phyloP scores from a whole-genome alignment of 768 basidiomycete species.

The Chalciporus sphaerocephalus region DNA sequence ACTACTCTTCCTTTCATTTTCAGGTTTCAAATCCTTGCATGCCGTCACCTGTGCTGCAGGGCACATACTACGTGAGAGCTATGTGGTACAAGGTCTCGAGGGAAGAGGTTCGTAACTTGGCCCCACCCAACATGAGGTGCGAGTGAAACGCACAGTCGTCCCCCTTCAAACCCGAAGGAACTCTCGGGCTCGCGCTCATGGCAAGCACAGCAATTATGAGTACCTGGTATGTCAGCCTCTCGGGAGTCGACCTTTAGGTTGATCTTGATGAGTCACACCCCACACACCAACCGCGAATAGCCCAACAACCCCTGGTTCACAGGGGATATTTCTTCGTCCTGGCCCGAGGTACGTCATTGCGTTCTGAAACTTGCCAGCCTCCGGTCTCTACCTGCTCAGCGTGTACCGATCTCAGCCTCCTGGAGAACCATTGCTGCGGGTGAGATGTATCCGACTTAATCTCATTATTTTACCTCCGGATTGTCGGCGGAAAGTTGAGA shows the following conservation, averaged over 20 bases:
- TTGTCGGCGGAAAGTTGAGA: not conserved
- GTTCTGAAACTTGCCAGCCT: not conserved
- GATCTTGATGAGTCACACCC: no score
- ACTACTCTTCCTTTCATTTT: no score
- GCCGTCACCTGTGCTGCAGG: no score
- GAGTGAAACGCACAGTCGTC: conserved; percentile 3
- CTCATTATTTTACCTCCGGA: not conserved
- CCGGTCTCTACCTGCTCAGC: not conserved
- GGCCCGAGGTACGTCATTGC: not conserved
- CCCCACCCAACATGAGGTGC: not conserved
- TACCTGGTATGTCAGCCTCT: not conserved
- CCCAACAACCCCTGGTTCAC: no score
- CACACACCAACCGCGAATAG: not conserved
- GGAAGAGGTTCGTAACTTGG: not conserved
- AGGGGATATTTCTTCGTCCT: not conserved
- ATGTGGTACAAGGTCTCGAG: not conserved
- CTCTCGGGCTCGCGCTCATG: not conserved
- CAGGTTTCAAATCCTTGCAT: no score
- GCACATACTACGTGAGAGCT: no score
- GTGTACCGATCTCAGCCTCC: not conserved
- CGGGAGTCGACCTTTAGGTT: no score
- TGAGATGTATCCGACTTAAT: not conserved
- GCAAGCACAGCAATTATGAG: not conserved
- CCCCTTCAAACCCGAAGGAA: conserved; percentile 6
- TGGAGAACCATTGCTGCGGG: not conserved